Evolutionary conservation across 2,329 filamentous ascomycete genomes (phyloP), one percentile per base, ranked within the genome.

Genomic region (Exophiala xenobiotica): DNA sequence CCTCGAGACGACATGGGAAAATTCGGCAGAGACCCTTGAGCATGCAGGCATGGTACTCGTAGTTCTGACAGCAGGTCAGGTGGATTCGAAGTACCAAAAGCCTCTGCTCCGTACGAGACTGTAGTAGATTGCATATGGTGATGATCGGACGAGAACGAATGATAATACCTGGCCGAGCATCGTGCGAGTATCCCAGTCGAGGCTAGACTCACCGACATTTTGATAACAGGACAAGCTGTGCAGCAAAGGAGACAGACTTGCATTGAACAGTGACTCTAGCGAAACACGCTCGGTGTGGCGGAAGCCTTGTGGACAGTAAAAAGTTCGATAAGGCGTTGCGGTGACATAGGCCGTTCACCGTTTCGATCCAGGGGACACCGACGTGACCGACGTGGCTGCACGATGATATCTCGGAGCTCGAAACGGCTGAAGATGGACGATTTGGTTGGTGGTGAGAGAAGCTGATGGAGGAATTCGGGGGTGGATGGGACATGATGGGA

Each of bases 401-500:
- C 51, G 51, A 53, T 53, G 51, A 49, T 49, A 53, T 46, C 39
- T 46, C 51, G 51, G 51, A 53, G 46, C 24, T 27, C 24, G 24
- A 27, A 6, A 27, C 24, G 33, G 20, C 26, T 11, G 40, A 41
- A 16, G 18, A 51, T 5, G 14, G 6, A 27, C 39, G 26, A 42
- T 37, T 23, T 41, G 6, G 24, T 29, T 33, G 39, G 19, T 19
- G 24, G 24, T 22, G 23, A 49, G 31, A 42, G 45, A 40, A 14
- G 35, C 9, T 9, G 18, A 38, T 19, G 18, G 35, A 16, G 18
- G 35, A 38, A 38, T 12, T 33, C 29, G 29, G 29, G 29, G 29
- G 29, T n/a, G n/a, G n/a, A n/a, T n/a, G n/a, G n/a, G n/a, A n/a
- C n/a, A n/a, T n/a, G n/a, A n/a, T n/a, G n/a, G n/a, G n/a, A n/a